Evolutionary conservation across 306 rosid species (phyloP).

Genomic region (Vigna reflexopilosa): DNA sequence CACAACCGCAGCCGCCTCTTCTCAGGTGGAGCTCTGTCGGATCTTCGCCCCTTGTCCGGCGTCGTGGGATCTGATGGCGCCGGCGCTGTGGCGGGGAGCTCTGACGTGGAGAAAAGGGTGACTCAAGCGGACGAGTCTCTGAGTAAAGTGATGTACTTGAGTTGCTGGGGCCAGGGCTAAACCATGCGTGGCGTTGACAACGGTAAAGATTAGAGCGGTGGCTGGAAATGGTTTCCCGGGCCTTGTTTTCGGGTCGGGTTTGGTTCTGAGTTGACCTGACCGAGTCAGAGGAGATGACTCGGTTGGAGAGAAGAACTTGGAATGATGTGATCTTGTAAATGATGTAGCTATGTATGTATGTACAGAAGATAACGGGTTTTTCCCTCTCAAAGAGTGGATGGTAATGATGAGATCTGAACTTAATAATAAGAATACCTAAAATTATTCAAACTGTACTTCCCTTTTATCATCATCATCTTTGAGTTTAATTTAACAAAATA

Average conservation of each 20-base stretch:
- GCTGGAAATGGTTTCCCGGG: constrained; percentile 12
- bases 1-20: constrained; percentile 54
- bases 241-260: background rate
- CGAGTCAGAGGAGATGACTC: constrained; percentile 45
- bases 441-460: background rate
- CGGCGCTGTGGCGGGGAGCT: constrained; percentile 33
- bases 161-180: constrained; percentile 94
- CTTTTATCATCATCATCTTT: background rate
- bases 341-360: constrained; percentile 7
- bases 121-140: constrained; percentile 77
- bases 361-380: constrained; percentile 6
- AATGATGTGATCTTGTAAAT: constrained; percentile 37
- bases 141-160: constrained; percentile 84
- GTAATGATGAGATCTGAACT: constrained; percentile 11
- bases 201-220: constrained; percentile 24
- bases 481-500: background rate
- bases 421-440: background rate
- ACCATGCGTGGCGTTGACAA: background rate
- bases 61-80: constrained; percentile 53
- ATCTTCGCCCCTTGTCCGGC: constrained; percentile 49
- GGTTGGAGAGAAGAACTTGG: constrained; percentile 28
- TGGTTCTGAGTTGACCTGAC: constrained; percentile 20
- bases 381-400: background rate
- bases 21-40: constrained; percentile 46
- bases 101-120: constrained; percentile 50